Conservation (phyloP, 768 basidiomycete genomes). For the Cyclocybe cylindracea region DNA sequence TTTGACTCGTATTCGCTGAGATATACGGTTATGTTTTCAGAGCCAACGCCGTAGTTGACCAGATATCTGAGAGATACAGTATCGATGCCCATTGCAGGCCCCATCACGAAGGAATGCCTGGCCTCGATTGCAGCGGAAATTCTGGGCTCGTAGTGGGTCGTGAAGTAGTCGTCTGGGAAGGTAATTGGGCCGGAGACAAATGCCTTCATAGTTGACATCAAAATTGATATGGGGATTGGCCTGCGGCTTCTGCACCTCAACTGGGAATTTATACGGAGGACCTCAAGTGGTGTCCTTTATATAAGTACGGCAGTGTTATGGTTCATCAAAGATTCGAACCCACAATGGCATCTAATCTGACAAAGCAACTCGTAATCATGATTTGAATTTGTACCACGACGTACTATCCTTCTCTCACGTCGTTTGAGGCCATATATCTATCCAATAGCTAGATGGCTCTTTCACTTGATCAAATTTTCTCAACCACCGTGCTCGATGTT, state of each 20-base stretch:
- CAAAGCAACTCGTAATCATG: too few species aligned
- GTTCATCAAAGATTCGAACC: too few species aligned
- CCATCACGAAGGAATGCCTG: slow-evolving; percentile 23
- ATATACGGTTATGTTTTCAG: slow-evolving; percentile 21
- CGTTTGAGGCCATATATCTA: too few species aligned
- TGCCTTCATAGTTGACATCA: background rate
- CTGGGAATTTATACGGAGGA: too few species aligned
- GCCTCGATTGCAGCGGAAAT: slow-evolving; percentile 16
- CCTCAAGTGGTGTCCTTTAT: too few species aligned
- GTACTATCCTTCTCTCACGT: too few species aligned
- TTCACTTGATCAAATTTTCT: slow-evolving; percentile 65
- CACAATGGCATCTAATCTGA: too few species aligned
- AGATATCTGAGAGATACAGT: slow-evolving; percentile 21
- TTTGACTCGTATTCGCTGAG: slow-evolving; percentile 19
- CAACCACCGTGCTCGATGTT: slow-evolving; percentile 58
- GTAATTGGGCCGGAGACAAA: slow-evolving; percentile 28
- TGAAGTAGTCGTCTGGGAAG: slow-evolving; percentile 17
- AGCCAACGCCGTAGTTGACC: slow-evolving; percentile 12
- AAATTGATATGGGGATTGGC: too few species aligned
- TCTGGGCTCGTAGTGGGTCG: slow-evolving; percentile 14
- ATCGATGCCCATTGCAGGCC: slow-evolving; percentile 25
- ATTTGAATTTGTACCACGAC: too few species aligned
- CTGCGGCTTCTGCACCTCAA: too few species aligned
- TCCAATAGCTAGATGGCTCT: too few species aligned
- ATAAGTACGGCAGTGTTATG: too few species aligned